Evolutionary conservation across 176 grass and related monocot genomes (phyloP).

Genomic region (Phyllostachys edulis): DNA sequence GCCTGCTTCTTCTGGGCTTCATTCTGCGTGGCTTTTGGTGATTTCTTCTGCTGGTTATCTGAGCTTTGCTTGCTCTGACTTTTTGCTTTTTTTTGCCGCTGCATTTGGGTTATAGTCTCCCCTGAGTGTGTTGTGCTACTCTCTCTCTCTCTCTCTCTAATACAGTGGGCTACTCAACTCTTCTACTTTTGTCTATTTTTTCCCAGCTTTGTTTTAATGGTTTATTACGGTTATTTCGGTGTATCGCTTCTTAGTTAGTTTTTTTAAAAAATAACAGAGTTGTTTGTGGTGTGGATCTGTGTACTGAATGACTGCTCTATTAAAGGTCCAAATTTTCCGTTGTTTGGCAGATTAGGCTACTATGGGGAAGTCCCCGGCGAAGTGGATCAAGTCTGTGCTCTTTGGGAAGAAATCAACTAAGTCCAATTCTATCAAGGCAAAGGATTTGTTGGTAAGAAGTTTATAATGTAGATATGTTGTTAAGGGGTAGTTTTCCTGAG

Average conservation of each 20-base stretch:
- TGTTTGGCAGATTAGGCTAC: background rate
- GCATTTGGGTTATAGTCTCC: background rate
- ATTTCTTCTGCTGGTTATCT: background rate
- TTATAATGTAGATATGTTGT: background rate
- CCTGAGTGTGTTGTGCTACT: too few relatives aligned
- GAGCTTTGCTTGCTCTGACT: background rate
- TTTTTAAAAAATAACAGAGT: background rate
- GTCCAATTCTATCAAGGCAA: conserved; percentile 55
- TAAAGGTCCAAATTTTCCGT: background rate
- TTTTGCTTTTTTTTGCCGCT: background rate
- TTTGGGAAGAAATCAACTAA: conserved; percentile 80
- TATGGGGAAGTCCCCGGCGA: conserved; percentile 90
- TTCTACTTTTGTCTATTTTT: background rate
- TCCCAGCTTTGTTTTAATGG: background rate
- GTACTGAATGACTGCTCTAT: background rate
- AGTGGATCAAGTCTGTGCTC: conserved; percentile 85
- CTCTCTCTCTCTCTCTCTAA: too few relatives aligned
- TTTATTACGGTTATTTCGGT: background rate
- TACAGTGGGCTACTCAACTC: background rate
- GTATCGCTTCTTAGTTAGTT: background rate
- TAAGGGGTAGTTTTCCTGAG: background rate
- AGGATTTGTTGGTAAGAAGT: conserved; percentile 42
- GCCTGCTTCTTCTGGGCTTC: background rate
- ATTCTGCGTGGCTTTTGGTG: background rate
- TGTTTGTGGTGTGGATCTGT: conserved; percentile 20